These are phyloP conservation scores for Pichia sp. DNA, from an alignment of 1,139 yeast genomes.

Conservation along the genomic window DNA sequence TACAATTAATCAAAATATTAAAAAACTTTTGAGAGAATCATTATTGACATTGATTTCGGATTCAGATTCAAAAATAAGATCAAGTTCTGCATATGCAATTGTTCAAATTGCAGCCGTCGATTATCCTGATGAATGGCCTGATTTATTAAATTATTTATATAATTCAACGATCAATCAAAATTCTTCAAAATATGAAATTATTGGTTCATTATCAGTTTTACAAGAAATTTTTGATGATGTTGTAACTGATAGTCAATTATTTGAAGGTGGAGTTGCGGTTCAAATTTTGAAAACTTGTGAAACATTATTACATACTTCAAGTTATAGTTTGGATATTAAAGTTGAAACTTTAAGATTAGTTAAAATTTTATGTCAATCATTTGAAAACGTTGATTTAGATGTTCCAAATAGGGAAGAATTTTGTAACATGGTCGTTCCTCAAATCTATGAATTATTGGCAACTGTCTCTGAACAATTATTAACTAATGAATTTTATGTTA, in stretches of 20 bases:
- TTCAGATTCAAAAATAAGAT: conserved; percentile 54
- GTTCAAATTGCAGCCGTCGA: conserved; percentile 86
- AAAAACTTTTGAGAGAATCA: conserved; percentile 41
- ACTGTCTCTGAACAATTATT: conserved; percentile 6
- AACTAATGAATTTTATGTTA: background rate
- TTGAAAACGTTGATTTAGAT: conserved; percentile 44
- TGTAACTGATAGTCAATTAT: conserved; percentile 79
- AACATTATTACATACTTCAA: conserved; percentile 33
- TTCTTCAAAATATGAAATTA: conserved; percentile 33
- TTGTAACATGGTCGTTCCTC: conserved; percentile 20
- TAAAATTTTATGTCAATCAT: conserved; percentile 45
- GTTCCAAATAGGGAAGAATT: conserved; percentile 19
- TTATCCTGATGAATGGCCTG: conserved; percentile 96
- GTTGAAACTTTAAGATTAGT: conserved; percentile 47
- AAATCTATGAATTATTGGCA: conserved; percentile 17
- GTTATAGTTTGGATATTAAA: conserved; percentile 33
- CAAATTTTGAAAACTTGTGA: conserved; percentile 46
- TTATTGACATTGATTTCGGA: conserved; percentile 50
- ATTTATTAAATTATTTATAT: conserved; percentile 47
- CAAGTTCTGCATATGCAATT: conserved; percentile 65
- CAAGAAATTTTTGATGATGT: conserved; percentile 81
- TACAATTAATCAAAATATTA: conserved; percentile 44
- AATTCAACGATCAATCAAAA: conserved; percentile 29
- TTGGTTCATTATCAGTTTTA: conserved; percentile 67
- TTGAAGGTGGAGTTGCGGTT: conserved; percentile 62